phyloP scores from a whole-genome alignment of 108 stramenopile species.

The Skeletonema potamos region DNA sequence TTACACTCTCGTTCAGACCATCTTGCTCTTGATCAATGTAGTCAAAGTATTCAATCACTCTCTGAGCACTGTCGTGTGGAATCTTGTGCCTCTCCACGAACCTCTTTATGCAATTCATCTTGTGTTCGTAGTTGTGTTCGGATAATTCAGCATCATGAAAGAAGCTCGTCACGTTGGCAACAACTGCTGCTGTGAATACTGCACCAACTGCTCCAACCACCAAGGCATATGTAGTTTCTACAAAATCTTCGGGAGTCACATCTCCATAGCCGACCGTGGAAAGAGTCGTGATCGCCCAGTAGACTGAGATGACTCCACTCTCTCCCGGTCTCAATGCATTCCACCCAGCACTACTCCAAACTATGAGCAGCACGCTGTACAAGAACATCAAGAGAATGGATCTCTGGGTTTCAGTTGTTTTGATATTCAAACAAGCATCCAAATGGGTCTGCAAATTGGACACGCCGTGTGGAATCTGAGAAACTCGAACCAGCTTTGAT shows the following conservation, averaged over 20 bases:
- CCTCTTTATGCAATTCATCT: slow-evolving; percentile 41
- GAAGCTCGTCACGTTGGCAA: slow-evolving; percentile 59
- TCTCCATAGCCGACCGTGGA: slow-evolving; percentile 70
- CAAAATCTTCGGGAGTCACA: slow-evolving; percentile 44
- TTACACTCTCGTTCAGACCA: slow-evolving; percentile 40
- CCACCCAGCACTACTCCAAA: slow-evolving; percentile 51
- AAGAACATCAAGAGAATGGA: slow-evolving; percentile 41
- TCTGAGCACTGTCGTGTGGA: slow-evolving; percentile 22
- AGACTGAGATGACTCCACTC: slow-evolving; percentile 30
- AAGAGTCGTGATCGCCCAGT: slow-evolving; percentile 58
- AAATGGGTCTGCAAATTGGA: slow-evolving; percentile 39
- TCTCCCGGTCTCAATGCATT: slow-evolving; percentile 39
- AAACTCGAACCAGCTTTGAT: slow-evolving; percentile 44
- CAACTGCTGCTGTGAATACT: slow-evolving; percentile 49
- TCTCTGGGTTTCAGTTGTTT: slow-evolving; percentile 42
- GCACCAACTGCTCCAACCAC: slow-evolving; percentile 42
- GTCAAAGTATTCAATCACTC: slow-evolving; percentile 42
- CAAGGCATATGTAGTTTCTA: slow-evolving; percentile 49
- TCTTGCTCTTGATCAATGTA: slow-evolving; percentile 52
- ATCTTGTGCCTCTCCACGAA: slow-evolving; percentile 48
- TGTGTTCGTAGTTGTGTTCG: slow-evolving; percentile 54
- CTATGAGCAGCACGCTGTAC: slow-evolving; percentile 38
- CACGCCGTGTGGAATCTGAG: slow-evolving; percentile 21
- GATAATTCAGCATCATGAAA: slow-evolving; percentile 56
- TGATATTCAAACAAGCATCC: slow-evolving; percentile 37